These are phyloP conservation scores for Pachyrhizus erosus DNA, from an alignment of 306 rosid genomes.

Conservation along the genomic window DNA sequence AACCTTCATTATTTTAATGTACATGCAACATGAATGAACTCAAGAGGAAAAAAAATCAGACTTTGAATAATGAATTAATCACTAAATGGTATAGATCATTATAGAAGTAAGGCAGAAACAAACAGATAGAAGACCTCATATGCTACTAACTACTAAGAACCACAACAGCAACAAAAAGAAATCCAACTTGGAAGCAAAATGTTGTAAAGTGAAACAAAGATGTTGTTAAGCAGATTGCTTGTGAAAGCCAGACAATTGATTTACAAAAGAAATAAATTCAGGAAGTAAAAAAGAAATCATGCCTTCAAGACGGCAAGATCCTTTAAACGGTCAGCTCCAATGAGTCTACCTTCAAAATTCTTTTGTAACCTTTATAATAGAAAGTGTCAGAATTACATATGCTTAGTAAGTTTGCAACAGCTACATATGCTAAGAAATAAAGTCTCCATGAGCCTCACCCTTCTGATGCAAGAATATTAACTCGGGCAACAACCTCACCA, in stretches of 20 bases:
- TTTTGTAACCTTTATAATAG: constrained; percentile 66
- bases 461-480: constrained; percentile 79
- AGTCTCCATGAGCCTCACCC: constrained; percentile 69
- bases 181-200: constrained; percentile 41
- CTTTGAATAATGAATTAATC: constrained; percentile 13
- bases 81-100: neutral
- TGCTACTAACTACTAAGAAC: neutral
- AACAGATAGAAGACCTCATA: constrained; percentile 15
- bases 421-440: constrained; percentile 20
- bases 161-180: neutral
- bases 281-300: constrained; percentile 24
- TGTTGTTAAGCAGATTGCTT: neutral
- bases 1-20: constrained; percentile 1
- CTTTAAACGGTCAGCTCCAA: constrained; percentile 97
- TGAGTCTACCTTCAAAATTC: constrained; percentile 90
- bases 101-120: neutral
- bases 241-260: neutral
- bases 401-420: neutral
- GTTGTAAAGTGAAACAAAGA: neutral
- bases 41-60: neutral
- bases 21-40: constrained; percentile 23
- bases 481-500: constrained; percentile 93
- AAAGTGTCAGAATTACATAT: constrained; percentile 35
- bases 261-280: constrained; percentile 21
- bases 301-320: constrained; percentile 96